Evolutionary conservation across 768 basidiomycete genomes (phyloP), one percentile per base, ranked within the genome.

Genomic region (Astraeus odoratus): DNA sequence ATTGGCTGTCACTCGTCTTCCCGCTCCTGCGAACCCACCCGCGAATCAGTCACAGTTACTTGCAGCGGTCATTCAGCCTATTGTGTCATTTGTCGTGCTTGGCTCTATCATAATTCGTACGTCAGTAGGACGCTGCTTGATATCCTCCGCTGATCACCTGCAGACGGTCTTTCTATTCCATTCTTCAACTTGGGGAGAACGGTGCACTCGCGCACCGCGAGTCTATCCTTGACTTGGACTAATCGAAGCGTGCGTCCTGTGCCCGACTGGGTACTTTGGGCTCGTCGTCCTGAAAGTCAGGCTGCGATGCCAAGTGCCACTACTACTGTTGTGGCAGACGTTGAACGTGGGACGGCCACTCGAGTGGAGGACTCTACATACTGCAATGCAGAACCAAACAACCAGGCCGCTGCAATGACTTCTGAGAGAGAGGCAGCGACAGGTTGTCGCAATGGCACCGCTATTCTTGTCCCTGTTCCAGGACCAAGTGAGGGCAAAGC

Each of bases 81-180:
- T 97, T 39, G 87, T 93, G 0, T 73, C 86, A 5, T 97, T 96
- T 60, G 67, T 95, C 36, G 91, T 97, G 2, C 70, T 97, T 1
- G 74, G 79, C 4, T 96, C 92, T 3, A 91, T 96, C 55, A 67
- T 95, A 53, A 75, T 81, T 43, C 89, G 87, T 88, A 61, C 55
- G 83, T 61, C n/a, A n/a, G n/a, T n/a, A n/a, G n/a, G n/a, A n/a
- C n/a, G 15, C 15, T 22, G 16, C 37, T 13, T 15, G 20, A 4
- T 13, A 4, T 6, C 15, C 7, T 38, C 22, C 19, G 34, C 34
- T 35, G 34, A 35, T 13, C 16, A 18, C n/a, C 18, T 34, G 15
- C 42, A 80, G 78, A 80, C 58, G 79, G 79, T 9, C 57, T 81
- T 8, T 80, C 78, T 2, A 80, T 81, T 26, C 77, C 78, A 8